A percentile compares a stretch with the other conserved stretches of the same genome.
Conservation (phyloP, 306 rosid species). For the Medicago ruthenica region DNA sequence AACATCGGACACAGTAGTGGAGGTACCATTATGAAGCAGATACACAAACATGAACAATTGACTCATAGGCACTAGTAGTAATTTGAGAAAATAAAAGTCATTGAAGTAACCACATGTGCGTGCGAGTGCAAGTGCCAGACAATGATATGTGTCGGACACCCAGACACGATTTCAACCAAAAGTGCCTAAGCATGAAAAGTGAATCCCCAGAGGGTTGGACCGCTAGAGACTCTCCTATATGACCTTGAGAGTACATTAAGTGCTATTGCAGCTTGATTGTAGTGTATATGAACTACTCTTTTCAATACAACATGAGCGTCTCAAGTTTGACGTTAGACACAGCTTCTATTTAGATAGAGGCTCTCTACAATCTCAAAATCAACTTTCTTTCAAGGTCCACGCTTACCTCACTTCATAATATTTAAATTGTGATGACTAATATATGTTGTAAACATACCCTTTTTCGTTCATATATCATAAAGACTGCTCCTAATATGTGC, state of each 20-base stretch:
- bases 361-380: neutral
- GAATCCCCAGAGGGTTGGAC: neutral
- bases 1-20: neutral
- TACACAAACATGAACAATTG: no score
- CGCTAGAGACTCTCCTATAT: neutral
- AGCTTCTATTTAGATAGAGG: conserved; percentile 5
- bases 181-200: neutral
- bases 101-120: no score
- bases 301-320: neutral
- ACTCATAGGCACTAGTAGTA: no score
- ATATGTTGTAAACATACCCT: no score
- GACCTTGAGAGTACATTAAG: neutral
- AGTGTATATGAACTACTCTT: neutral
- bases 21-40: neutral
- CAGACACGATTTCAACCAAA: no score
- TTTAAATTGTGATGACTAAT: no score
- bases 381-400: neutral
- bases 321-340: neutral
- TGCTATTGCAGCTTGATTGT: neutral
- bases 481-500: neutral
- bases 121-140: no score
- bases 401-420: neutral
- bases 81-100: no score
- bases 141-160: no score
- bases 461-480: neutral